These are phyloP conservation scores for Beta macrorhiza DNA, from an alignment of 179 eudicot genomes.

Conservation along the genomic window DNA sequence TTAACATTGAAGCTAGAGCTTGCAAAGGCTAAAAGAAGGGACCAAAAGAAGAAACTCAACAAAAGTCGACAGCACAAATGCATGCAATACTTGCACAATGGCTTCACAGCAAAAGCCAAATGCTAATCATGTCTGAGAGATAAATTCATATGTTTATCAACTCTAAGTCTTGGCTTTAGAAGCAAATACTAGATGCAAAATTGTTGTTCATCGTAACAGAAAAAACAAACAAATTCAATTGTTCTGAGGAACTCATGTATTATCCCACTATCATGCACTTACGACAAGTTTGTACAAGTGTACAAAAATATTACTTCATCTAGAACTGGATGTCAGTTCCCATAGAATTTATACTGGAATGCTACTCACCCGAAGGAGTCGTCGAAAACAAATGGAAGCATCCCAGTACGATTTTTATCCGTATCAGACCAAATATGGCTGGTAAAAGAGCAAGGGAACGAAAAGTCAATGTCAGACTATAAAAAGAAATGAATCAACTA, in stretches of 20 bases:
- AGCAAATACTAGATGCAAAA: neutral
- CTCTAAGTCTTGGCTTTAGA: neutral
- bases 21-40: neutral
- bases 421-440: conserved; percentile 98
- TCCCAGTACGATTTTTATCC: conserved; percentile 85
- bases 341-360: neutral
- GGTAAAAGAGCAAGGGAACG: conserved; percentile 27
- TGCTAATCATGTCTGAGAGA: neutral
- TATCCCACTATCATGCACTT: neutral
- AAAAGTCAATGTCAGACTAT: conserved; percentile 20
- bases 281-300: neutral
- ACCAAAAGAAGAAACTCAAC: no score
- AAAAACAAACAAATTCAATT: conserved; percentile 2
- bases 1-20: neutral
- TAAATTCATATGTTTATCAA: neutral
- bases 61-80: neutral
- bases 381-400: conserved; percentile 98
- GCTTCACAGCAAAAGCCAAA: neutral
- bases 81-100: neutral
- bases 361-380: conserved; percentile 77
- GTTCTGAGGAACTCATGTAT: conserved; percentile 1
- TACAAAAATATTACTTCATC: neutral
- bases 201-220: neutral
- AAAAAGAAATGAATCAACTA: neutral
- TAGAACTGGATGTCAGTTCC: neutral